Percentiles rank a stretch among this genome's conserved stretches.
Conservation (phyloP, 768 basidiomycete genomes). For the Scleroderma bovista region DNA sequence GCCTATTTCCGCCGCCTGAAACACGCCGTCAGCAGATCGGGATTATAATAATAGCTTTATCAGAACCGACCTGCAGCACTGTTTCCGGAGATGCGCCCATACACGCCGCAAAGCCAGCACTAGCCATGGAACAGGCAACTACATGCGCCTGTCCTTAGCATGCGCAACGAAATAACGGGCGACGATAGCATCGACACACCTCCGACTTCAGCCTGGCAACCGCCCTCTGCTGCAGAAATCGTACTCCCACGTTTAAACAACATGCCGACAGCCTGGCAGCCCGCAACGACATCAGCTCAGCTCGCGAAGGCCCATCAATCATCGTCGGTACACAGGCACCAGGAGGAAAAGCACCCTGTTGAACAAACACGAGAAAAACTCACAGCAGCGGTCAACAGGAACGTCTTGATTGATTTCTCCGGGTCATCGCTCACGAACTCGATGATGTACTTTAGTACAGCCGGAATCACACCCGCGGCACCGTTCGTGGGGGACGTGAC, state of each 20-base stretch:
- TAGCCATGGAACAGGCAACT: conserved; percentile 97
- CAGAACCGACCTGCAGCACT: conserved; percentile 55
- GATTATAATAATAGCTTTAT: not conserved
- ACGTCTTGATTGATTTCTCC: conserved; percentile 82
- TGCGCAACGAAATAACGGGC: not conserved
- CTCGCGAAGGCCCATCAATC: no score
- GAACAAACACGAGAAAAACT: conserved; percentile 17
- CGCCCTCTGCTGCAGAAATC: conserved; percentile 93
- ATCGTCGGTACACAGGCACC: not conserved
- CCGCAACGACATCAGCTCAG: conserved; percentile 5
- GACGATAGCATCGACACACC: conserved; percentile 37
- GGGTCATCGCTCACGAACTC: conserved; percentile 93
- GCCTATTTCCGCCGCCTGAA: conserved; percentile 80
- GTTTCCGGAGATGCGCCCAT: conserved; percentile 89
- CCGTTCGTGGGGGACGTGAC: conserved; percentile 95
- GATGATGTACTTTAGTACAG: conserved; percentile 82
- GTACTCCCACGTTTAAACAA: conserved; percentile 96
- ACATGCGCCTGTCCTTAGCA: not conserved
- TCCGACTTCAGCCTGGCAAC: conserved; percentile 93
- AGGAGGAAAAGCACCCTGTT: no score
- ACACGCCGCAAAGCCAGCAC: conserved; percentile 89
- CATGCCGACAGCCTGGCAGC: conserved; percentile 79
- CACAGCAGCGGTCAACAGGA: conserved; percentile 84
- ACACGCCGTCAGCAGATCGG: conserved; percentile 2
- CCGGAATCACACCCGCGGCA: conserved; percentile 90